These are phyloP conservation scores for Phellopilus nigrolimitatus DNA, from an alignment of 1,284 basidiomycete genomes.

Conservation along the genomic window DNA sequence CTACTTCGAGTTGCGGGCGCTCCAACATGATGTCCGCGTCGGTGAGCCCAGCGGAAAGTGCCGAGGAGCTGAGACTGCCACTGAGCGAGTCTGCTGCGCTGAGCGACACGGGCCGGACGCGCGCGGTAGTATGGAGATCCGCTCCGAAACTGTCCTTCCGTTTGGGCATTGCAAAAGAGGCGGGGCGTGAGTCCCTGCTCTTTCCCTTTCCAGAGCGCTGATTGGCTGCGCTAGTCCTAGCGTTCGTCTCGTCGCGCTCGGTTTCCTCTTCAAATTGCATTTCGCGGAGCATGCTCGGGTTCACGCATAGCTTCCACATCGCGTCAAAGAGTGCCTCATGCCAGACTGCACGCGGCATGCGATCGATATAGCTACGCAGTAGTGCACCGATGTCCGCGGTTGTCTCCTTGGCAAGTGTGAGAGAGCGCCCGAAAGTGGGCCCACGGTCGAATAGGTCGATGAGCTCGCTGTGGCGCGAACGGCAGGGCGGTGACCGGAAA, in stretches of 20 bases:
- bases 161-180: constrained; percentile 18
- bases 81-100: too few species aligned
- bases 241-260: constrained; percentile 19
- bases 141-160: background rate
- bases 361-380: constrained; percentile 51
- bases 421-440: constrained; percentile 30
- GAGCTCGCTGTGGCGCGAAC: constrained; percentile 34
- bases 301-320: constrained; percentile 49
- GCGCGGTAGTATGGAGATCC: too few species aligned
- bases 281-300: constrained; percentile 36
- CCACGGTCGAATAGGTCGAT: constrained; percentile 34
- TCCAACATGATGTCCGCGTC: constrained; percentile 27
- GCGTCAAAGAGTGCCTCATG: constrained; percentile 39
- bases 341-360: constrained; percentile 50
- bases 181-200: constrained; percentile 22
- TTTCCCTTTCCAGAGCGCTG: constrained; percentile 14
- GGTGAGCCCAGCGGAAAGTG: constrained; percentile 5
- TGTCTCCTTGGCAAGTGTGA: constrained; percentile 44
- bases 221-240: too few species aligned
- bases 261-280: constrained; percentile 29
- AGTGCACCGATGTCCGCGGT: constrained; percentile 58
- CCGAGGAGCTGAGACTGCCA: background rate
- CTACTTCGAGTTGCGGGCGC: constrained; percentile 36
- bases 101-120: too few species aligned
- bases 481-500: constrained; percentile 38